Percentiles rank a stretch among this genome's conserved stretches.
Evolutionary conservation across 1,284 basidiomycete species (phyloP).

Genomic region (Leucoagaricus sp.): DNA sequence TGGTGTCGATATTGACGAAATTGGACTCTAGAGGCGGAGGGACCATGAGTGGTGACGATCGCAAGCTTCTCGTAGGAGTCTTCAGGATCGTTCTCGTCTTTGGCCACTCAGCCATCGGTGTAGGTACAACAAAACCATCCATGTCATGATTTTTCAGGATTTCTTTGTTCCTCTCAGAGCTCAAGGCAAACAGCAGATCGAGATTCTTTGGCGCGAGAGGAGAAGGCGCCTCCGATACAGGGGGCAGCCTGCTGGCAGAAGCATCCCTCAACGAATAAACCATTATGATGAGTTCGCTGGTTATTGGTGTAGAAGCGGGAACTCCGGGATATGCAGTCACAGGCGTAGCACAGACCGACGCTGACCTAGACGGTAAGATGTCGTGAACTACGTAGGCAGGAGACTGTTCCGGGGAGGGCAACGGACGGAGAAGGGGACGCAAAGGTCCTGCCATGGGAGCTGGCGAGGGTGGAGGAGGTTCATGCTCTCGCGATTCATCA

Average conservation of each 20-base stretch:
- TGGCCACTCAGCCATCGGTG: constrained; percentile 26
- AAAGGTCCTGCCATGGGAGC: constrained; percentile 40
- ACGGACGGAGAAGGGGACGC: constrained; percentile 46
- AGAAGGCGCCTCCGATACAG: constrained; percentile 33
- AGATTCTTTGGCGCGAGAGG: constrained; percentile 39
- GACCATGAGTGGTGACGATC: constrained; percentile 11
- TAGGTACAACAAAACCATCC: constrained; percentile 26
- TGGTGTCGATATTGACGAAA: neutral
- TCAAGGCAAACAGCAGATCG: constrained; percentile 40
- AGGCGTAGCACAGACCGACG: constrained; percentile 26
- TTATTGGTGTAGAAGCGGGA: constrained; percentile 32
- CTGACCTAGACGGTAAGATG: constrained; percentile 24
- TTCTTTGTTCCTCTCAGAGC: constrained; percentile 36
- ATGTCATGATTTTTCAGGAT: constrained; percentile 47
- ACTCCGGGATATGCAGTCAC: constrained; percentile 27
- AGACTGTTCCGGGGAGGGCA: constrained; percentile 41
- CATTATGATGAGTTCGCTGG: constrained; percentile 18
- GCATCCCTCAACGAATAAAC: constrained; percentile 9
- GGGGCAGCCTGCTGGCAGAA: constrained; percentile 16
- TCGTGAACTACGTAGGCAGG: constrained; percentile 28
- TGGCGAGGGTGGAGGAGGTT: constrained; percentile 17
- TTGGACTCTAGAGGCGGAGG: neutral
- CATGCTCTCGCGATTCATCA: constrained; percentile 6
- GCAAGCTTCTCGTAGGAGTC: constrained; percentile 7
- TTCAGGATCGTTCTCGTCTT: constrained; percentile 16